These are phyloP conservation scores for Pichia paraexigua DNA, from an alignment of 805 yeast genomes.

Conservation along the genomic window DNA sequence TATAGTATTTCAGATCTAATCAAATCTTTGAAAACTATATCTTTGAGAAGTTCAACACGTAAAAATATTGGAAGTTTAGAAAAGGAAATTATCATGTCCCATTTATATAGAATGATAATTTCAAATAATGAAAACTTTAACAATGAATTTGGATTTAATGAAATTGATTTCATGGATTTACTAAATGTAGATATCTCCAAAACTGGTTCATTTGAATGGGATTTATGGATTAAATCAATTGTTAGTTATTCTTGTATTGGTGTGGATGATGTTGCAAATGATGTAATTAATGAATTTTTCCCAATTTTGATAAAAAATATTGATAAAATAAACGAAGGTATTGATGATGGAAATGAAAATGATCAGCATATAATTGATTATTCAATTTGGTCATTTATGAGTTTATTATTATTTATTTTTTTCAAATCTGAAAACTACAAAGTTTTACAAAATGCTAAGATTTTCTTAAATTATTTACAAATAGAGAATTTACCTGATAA, in stretches of 20 bases:
- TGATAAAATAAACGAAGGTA: slow-evolving; percentile 1
- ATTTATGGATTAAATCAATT: slow-evolving; percentile 32
- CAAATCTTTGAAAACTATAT: slow-evolving; percentile 28
- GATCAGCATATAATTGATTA: not conserved
- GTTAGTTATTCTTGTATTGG: slow-evolving; percentile 40
- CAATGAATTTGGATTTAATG: slow-evolving; percentile 12
- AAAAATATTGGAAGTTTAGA: slow-evolving; percentile 31
- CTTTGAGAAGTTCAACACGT: slow-evolving; percentile 19
- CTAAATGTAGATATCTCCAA: slow-evolving; percentile 14
- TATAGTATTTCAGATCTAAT: slow-evolving; percentile 38
- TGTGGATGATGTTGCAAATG: slow-evolving; percentile 41
- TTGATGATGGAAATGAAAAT: not conserved
- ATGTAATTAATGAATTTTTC: slow-evolving; percentile 22
- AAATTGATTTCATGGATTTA: slow-evolving; percentile 6
- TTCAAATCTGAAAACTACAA: slow-evolving; percentile 45
- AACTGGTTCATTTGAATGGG: slow-evolving; percentile 30
- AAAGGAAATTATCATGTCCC: slow-evolving; percentile 39
- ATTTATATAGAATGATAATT: slow-evolving; percentile 40
- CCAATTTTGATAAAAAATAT: slow-evolving; percentile 20
- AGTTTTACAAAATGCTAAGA: slow-evolving; percentile 36
- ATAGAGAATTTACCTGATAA: slow-evolving; percentile 29
- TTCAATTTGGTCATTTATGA: slow-evolving; percentile 11
- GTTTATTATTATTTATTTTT: slow-evolving; percentile 35
- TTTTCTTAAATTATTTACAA: slow-evolving; percentile 39
- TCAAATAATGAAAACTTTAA: slow-evolving; percentile 27